Evolutionary conservation across 345 rosid species (phyloP), one percentile per base, ranked within the genome.

Genomic region (Geranium brycei): DNA sequence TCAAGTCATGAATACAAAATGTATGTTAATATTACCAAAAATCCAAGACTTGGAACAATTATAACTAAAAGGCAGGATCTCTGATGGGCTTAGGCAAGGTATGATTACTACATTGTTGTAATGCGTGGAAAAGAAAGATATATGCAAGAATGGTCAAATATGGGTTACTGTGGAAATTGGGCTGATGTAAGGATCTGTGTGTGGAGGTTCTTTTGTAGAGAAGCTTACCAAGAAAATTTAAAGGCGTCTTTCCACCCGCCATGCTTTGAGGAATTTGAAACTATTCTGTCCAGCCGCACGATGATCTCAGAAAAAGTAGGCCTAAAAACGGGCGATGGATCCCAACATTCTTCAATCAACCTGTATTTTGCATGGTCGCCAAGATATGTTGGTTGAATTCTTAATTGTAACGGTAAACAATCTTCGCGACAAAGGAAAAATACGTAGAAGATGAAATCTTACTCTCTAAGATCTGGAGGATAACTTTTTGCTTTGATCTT

Each of bases 191-290:
- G 0, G 1, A 10, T 5, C 8, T 38, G 14, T 47, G 14, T 47
- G 13, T 47, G 18, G 66, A 62, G 11, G 6, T 5, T 35, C 4
- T 62, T 7, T 57, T 51, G 2, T 1, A 53, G 28, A 63, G 19
- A 72, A 61, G 65, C 85, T 68, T 90, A 90, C 97, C 97, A 87
- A 28, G 91, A 88, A 71, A 90, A 84, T 82, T 84, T 90, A 68
- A 90, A 90, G 40, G 95, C 73, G 66, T 87, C 95, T 73, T 90
- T 90, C 95, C 88, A 90, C 97, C 90, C 78, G 64, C 92, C 95
- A 1, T 87, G 92, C 69, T 84, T 90, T 47, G 97, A 83, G 72
- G 92, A 78, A 65, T 78, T 78, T 59, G 76, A 69, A 51, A 83
- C 84, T 68, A 90, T 80, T 66, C 58, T 87, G 68, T 85, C 83